Percentiles rank a stretch among this genome's conserved stretches.
Conservation (phyloP, 176 grass and related monocot species). For the Guadua angustifolia region DNA sequence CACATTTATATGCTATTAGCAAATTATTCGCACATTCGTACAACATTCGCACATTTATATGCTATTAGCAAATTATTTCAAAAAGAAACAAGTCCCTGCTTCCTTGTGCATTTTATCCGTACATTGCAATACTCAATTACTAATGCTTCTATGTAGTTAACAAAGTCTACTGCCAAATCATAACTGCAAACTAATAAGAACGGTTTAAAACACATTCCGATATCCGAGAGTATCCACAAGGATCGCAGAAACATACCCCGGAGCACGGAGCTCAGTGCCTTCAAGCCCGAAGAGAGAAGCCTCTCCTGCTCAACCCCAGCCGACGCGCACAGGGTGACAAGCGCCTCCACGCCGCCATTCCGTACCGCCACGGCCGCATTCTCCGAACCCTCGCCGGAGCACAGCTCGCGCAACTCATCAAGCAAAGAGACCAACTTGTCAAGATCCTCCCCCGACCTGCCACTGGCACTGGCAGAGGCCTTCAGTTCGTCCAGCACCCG, state of each 20-base stretch:
- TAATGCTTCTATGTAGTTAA: constrained; percentile 3
- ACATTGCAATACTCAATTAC: neutral
- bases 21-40: no score
- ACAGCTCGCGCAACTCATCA: constrained; percentile 57
- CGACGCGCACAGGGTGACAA: constrained; percentile 65
- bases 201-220: neutral
- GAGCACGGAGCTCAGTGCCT: constrained; percentile 71
- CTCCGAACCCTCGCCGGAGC: constrained; percentile 64
- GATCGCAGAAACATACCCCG: constrained; percentile 55
- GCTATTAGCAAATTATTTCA: neutral
- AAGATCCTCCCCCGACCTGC: constrained; percentile 40
- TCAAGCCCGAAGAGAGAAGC: constrained; percentile 57
- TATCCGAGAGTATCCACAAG: neutral
- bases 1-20: no score
- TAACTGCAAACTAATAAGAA: neutral
- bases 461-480: constrained; percentile 36
- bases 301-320: constrained; percentile 56
- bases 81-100: neutral
- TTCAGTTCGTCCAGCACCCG: constrained; percentile 72
- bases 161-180: neutral
- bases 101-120: neutral
- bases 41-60: neutral
- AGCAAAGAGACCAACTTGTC: constrained; percentile 55
- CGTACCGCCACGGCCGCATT: constrained; percentile 62
- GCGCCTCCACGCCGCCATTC: constrained; percentile 74